Evolutionary conservation across 2,329 filamentous ascomycete species (phyloP), one percentile per base, ranked within the genome.

Genomic region (Aspergillus sp.): DNA sequence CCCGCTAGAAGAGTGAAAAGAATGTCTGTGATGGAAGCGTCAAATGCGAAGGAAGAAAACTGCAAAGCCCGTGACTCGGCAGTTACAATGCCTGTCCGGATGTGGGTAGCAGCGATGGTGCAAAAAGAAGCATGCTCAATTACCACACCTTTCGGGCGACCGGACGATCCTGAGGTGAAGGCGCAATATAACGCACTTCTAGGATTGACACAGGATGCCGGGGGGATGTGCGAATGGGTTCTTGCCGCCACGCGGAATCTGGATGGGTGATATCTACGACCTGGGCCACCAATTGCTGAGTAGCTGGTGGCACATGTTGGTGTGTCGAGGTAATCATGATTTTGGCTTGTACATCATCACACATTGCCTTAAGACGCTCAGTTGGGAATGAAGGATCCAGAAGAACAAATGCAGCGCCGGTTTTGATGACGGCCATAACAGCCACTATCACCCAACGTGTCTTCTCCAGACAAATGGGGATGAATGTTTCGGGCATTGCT

Each of bases 51-150:
- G 1, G 67, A 70, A 5, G 64, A 60, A 53, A 73, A 72, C 32
- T 72, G 64, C 6, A 63, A 47, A 4, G 58, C 50, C 28, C 65
- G 47, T 6, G 57, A 51, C 67, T 59, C 1, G 62, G 55, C 11
- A 68, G 65, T 28, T 81, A 74, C 43, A 39, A 67, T 62, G 8
- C 78, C 59, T 0, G 72, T 69, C 0, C 65, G 57, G 0, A 70
- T 74, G 47, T 79, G 75, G 0, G 69, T 67, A 2, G 68, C 50
- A 38, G 76, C 72, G 0, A 70, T 68, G 0, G 77, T 75, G 2
- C 77, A 74, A 2, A 82, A 66, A 0, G 77, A 73, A 0, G 64
- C 64, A 51, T 85, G 82, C 4, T 73, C 75, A 49, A 82, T 79
- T 37, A 80, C 74, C n/a, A 81, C 72, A 3, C 79, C 79, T 44